Base-by-base conservation (phyloP, 163 green algal species). In the Prototheca wickerhamii region DNA sequence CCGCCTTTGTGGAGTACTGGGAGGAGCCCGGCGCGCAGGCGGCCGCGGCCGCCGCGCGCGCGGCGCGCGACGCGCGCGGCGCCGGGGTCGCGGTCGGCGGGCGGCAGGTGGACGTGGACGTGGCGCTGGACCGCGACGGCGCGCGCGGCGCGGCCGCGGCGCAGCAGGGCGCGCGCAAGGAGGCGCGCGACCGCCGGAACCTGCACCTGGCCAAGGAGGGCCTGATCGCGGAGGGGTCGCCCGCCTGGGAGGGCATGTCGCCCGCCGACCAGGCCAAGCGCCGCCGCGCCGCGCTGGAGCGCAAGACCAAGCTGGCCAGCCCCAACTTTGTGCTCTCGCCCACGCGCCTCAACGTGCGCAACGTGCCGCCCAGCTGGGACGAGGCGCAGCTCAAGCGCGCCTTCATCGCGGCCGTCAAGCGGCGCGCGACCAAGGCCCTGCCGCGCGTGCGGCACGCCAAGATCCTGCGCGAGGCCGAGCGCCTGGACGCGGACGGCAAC, bases 291-390 rank as follows among this genome's bases (percentile, higher is more conserved):
- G 52, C 54, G 33, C 62, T 80, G 58, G 89, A 97, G 65, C 88
- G 85, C 72, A 76, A 81, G 64, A 63, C 65, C 32, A 98, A 98
- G 76, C 78, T 99, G 49, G 70, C 71, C 25, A 95, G 83, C 57
- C 93, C 93, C 58, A 96, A 96, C 82, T 97, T 97, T 67, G 76
- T 82, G 43, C 77, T 98, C 31, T 93, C 83, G 15, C 63, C 66
- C 49, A 96, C 86, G 1, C 82, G 91, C 17, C 77, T 97, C 34
- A 73, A 62, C 31, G 66, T 96, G 56, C 81, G 89, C 63, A 99
- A 98, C 82, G 70, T 99, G 17, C 92, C 93, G 0, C 43, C 53
- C 50, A 61, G 70, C 4, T 83, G 87, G 69, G 73, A 75, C 30
- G 85, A 96, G 65, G 78, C 75, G 18, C 37, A 84, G 64, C 78